Percentiles rank a stretch among this genome's conserved stretches.
Conservation (phyloP, 352 stramenopile species). For the Pythium catenulatum region DNA sequence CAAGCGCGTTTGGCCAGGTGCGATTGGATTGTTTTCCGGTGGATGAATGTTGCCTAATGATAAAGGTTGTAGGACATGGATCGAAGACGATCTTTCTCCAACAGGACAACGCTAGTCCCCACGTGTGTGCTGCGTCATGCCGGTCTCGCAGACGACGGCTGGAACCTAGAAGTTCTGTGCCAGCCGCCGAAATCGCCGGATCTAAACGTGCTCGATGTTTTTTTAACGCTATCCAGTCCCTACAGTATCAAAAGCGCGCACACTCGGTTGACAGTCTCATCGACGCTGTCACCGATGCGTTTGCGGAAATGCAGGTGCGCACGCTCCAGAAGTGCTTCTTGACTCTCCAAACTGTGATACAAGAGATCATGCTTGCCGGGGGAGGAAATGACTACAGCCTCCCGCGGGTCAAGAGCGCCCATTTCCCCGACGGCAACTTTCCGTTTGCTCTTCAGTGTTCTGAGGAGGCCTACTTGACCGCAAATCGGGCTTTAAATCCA, state of each 20-base stretch:
- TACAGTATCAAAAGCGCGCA: conserved; percentile 18
- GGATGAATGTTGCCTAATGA: too few relatives aligned
- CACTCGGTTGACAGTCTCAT: conserved; percentile 4
- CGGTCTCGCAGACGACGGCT: background rate
- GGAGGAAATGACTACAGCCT: conserved; percentile 13
- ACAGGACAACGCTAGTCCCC: background rate
- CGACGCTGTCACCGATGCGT: background rate
- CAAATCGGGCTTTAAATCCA: too few relatives aligned
- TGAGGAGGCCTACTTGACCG: too few relatives aligned
- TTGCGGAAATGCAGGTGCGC: background rate
- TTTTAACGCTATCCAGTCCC: conserved; percentile 20
- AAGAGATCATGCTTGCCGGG: background rate
- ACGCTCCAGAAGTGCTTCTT: conserved; percentile 28
- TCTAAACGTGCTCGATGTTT: conserved; percentile 42
- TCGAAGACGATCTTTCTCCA: conserved; percentile 9
- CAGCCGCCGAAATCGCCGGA: conserved; percentile 27
- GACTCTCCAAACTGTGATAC: conserved; percentile 34
- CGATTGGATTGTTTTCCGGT: too few relatives aligned
- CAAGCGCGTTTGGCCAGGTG: conserved; percentile 10
- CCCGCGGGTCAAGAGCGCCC: too few relatives aligned
- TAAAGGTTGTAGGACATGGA: too few relatives aligned
- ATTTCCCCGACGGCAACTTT: too few relatives aligned
- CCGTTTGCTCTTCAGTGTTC: too few relatives aligned
- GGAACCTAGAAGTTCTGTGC: background rate
- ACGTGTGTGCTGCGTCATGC: background rate